Base-by-base conservation (phyloP, 2,329 filamentous ascomycete species). In the Sporothrix luriei region DNA sequence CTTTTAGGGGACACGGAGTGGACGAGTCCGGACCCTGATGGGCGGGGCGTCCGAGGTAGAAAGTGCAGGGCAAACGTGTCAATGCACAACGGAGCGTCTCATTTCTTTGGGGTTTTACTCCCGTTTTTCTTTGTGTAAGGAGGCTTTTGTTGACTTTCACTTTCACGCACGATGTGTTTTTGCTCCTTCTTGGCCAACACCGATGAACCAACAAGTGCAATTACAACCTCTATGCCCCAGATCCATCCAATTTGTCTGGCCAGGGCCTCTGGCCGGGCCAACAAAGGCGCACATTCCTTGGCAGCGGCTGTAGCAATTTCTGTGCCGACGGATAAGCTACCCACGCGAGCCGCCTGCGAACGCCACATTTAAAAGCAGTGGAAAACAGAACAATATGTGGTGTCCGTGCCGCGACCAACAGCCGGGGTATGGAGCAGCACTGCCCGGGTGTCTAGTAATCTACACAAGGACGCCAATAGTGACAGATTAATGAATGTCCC, bases 11-110 rank as follows among this genome's bases (percentile, higher is more conserved):
- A n/a, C 11, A n/a, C 57, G 38, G 57, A 62, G 57, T 16, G 40
- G 38, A 62, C 38, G 38, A 62, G 21, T 62, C 57, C 57, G 57
- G 38, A 11, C 21, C 59, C 9, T 33, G 33, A 33, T 33, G 33
- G 59, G 57, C 24, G 57, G 57, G 43, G 33, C 57, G 57, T 61
- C 57, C 57, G 57, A 38, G 57, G 33, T 43, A 43, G 57, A n/a
- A n/a, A 6, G 5, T 9, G 33, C 33, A 9, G 6, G 16, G 19
- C 48, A 49, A 21, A n/a, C n/a, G n/a, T n/a, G 1, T 16, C 5
- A 14, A 13, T 46, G 40, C 40, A 46, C 33, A 33, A 33, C 9
- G 4, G 33, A 49, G 48, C n/a, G 48, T 49, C 48, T n/a, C 6
- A 6, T 21, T 9, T 9, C n/a, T 21, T 49, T n/a, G 46, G n/a